A percentile compares a stretch with the other conserved stretches of the same genome.
These are phyloP conservation scores for Penicillium concentricum DNA, from an alignment of 2,329 filamentous ascomycete species.

Conservation along the genomic window DNA sequence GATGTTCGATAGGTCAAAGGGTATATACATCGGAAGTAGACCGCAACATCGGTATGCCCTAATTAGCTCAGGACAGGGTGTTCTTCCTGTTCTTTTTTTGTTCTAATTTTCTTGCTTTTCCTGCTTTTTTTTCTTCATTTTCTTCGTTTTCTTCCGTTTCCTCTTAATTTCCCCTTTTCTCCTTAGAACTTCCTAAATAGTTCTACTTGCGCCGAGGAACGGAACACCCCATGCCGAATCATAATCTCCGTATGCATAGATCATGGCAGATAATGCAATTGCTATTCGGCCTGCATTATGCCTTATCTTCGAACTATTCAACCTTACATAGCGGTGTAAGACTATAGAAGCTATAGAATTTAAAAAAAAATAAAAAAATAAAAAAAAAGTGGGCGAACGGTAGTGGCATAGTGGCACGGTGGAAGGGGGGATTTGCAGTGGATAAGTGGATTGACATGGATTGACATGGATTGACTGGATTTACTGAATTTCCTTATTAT, in stretches of 20 bases:
- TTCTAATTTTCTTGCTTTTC: not conserved
- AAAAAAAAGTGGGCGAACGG: not conserved
- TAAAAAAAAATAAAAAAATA: not conserved
- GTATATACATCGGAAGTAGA: not conserved
- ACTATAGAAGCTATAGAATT: not conserved
- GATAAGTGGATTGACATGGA: not conserved
- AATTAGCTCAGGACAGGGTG: not conserved
- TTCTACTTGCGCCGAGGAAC: not conserved
- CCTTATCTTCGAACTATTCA: slow-evolving; percentile 16
- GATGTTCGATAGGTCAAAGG: not conserved
- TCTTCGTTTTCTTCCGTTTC: not conserved
- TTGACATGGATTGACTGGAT: not conserved
- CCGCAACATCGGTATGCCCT: not conserved
- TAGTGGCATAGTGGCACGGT: not conserved
- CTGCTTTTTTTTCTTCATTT: not conserved
- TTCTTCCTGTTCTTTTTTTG: not conserved
- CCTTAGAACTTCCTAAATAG: not conserved
- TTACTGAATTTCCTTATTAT: not conserved
- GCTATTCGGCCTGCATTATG: slow-evolving; percentile 17
- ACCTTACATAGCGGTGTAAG: slow-evolving; percentile 5
- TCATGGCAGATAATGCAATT: slow-evolving; percentile 26
- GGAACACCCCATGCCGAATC: not conserved
- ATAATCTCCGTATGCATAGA: slow-evolving; percentile 9
- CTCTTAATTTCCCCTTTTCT: not conserved
- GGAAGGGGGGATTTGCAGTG: not conserved